Evolutionary conservation across 1,284 basidiomycete species (phyloP).

Genomic region (Athelia sp.): DNA sequence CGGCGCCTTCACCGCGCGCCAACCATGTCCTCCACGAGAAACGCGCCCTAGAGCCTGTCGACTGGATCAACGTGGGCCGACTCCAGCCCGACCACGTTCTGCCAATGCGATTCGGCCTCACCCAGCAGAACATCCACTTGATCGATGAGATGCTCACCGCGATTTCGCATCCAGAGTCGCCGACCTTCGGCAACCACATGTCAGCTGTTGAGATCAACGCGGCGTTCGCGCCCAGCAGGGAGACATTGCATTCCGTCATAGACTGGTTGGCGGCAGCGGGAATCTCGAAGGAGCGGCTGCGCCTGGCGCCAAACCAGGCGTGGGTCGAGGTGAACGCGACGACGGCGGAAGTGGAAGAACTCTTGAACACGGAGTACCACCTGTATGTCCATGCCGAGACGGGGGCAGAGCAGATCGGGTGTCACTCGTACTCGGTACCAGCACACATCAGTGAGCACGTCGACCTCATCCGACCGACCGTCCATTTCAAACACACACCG

Average conservation of each 20-base stretch:
- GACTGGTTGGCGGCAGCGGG: conserved; percentile 38
- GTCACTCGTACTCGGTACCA: conserved; percentile 41
- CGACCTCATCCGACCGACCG: conserved; percentile 42
- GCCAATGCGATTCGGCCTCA: conserved; percentile 41
- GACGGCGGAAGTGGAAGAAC: conserved; percentile 36
- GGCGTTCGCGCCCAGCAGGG: conserved; percentile 30
- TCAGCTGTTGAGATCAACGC: conserved; percentile 24
- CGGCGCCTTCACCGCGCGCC: background rate
- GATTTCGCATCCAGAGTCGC: conserved; percentile 40
- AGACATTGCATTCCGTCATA: conserved; percentile 36
- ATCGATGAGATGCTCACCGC: conserved; percentile 38
- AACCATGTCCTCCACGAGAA: conserved; percentile 35
- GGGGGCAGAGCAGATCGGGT: conserved; percentile 34
- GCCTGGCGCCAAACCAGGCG: conserved; percentile 31
- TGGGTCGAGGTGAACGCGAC: conserved; percentile 45
- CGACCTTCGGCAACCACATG: conserved; percentile 34
- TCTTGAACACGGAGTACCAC: conserved; percentile 45
- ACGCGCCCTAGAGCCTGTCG: conserved; percentile 29
- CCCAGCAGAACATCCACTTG: conserved; percentile 37
- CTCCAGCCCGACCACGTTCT: conserved; percentile 27
- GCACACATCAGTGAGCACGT: conserved; percentile 36
- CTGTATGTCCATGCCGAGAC: conserved; percentile 33
- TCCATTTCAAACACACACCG: conserved; percentile 38
- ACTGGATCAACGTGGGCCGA: conserved; percentile 28
- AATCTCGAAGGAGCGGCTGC: conserved; percentile 30